phyloP scores from a whole-genome alignment of 305 asterid species.

The Rubia tinctorum region DNA sequence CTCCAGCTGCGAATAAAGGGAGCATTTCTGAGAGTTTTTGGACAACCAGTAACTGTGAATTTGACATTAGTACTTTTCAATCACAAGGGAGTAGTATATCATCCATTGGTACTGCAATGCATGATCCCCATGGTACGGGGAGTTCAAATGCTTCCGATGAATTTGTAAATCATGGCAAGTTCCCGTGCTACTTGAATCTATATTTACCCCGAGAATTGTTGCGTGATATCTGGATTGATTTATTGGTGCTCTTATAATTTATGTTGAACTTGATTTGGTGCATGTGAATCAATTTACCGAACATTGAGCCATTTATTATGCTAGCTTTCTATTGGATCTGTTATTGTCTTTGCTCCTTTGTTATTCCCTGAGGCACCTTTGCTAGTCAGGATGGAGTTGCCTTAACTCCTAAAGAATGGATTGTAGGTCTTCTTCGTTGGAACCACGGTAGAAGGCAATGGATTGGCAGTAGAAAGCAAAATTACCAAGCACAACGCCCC shows the following conservation, averaged over 20 bases:
- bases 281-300: background rate
- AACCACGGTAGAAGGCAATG: slow-evolving; percentile 66
- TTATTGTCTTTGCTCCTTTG: background rate
- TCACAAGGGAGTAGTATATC: slow-evolving; percentile 41
- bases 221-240: background rate
- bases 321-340: background rate
- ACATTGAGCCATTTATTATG: background rate
- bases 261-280: background rate
- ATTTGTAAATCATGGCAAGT: slow-evolving; percentile 40
- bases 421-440: slow-evolving; percentile 72
- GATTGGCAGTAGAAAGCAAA: slow-evolving; percentile 47
- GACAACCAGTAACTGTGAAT: slow-evolving; percentile 53
- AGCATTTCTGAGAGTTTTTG: slow-evolving; percentile 39
- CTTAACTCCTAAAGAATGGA: slow-evolving; percentile 4
- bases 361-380: background rate
- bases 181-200: slow-evolving; percentile 1
- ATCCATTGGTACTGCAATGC: slow-evolving; percentile 32
- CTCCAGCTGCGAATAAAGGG: slow-evolving; percentile 28
- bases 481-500: slow-evolving; percentile 30
- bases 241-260: background rate
- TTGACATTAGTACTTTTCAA: slow-evolving; percentile 38
- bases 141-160: slow-evolving; percentile 35
- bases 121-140: slow-evolving; percentile 41
- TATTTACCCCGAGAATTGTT: background rate
- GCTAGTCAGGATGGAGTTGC: background rate